phyloP scores from a whole-genome alignment of 768 basidiomycete species.

The Auricularia cornea region DNA sequence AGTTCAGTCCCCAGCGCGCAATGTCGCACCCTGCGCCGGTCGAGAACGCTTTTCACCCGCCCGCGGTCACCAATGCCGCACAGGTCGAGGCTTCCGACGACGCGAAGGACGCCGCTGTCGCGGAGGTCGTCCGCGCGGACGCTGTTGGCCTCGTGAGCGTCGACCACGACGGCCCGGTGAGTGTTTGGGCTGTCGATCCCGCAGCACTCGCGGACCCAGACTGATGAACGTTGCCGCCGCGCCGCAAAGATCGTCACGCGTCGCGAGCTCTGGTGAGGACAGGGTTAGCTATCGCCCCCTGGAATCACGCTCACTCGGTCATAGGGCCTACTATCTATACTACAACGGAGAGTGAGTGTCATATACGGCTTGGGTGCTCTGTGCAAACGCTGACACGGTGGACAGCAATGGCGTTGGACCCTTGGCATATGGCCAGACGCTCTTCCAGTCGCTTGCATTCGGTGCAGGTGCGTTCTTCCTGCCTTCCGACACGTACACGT shows the following conservation, averaged over 20 bases:
- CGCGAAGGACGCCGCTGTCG: not conserved
- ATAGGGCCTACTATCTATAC: not conserved
- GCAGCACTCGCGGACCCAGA: too few relatives aligned
- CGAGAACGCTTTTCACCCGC: not conserved
- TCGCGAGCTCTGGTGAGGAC: not conserved
- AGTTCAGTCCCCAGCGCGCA: not conserved
- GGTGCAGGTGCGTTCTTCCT: conserved; percentile 30
- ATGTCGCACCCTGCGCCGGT: not conserved
- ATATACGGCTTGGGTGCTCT: not conserved
- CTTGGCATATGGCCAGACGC: conserved; percentile 52
- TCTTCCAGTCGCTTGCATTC: conserved; percentile 65
- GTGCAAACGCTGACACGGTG: too few relatives aligned
- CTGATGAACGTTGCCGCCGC: not conserved
- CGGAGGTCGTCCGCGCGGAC: not conserved
- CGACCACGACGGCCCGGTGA: not conserved
- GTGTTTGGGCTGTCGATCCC: not conserved
- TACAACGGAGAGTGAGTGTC: not conserved
- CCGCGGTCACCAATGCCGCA: not conserved
- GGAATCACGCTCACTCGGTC: not conserved
- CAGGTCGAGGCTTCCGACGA: not conserved
- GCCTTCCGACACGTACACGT: too few relatives aligned
- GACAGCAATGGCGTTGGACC: conserved; percentile 3
- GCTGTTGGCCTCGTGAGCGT: not conserved
- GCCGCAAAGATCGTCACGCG: not conserved
- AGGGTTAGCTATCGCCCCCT: not conserved